A percentile compares a stretch with the other conserved stretches of the same genome.
phyloP scores from a whole-genome alignment of 2,329 filamentous ascomycete genomes.

The Plenodomus biglobosus region DNA sequence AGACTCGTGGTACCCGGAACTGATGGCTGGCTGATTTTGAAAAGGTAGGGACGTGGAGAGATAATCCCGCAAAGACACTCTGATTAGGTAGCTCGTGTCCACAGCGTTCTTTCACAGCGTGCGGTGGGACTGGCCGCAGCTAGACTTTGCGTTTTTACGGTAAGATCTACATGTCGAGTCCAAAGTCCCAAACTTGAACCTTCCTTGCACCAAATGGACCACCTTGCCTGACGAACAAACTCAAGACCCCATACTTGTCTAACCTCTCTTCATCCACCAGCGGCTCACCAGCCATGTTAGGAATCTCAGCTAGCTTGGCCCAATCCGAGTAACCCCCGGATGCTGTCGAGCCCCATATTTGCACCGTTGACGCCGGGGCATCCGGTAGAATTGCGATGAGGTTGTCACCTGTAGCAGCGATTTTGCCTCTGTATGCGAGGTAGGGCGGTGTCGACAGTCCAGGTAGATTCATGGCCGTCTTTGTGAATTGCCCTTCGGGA shows the following conservation, averaged over 20 bases:
- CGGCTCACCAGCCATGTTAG: conserved; percentile 36
- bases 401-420: conserved; percentile 30
- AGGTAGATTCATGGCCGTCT: conserved; percentile 32
- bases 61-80: neutral
- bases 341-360: conserved; percentile 35
- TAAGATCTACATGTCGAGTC: conserved; percentile 14
- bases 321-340: conserved; percentile 31
- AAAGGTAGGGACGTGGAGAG: neutral
- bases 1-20: neutral
- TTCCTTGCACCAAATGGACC: conserved; percentile 37
- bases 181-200: conserved; percentile 42
- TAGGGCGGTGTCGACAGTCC: conserved; percentile 37
- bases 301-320: conserved; percentile 35
- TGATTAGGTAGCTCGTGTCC: neutral
- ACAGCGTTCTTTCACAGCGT: too few relatives aligned
- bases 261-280: conserved; percentile 37
- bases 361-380: conserved; percentile 29
- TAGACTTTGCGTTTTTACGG: neutral
- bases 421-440: conserved; percentile 37
- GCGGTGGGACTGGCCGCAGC: neutral
- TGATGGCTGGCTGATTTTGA: neutral
- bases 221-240: conserved; percentile 40
- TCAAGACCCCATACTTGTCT: conserved; percentile 27
- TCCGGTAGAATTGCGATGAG: conserved; percentile 37
- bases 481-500: conserved; percentile 30